Percentiles rank a stretch among this genome's conserved stretches.
phyloP scores from a whole-genome alignment of 148 eudicot species.

The Camellia sinensis region DNA sequence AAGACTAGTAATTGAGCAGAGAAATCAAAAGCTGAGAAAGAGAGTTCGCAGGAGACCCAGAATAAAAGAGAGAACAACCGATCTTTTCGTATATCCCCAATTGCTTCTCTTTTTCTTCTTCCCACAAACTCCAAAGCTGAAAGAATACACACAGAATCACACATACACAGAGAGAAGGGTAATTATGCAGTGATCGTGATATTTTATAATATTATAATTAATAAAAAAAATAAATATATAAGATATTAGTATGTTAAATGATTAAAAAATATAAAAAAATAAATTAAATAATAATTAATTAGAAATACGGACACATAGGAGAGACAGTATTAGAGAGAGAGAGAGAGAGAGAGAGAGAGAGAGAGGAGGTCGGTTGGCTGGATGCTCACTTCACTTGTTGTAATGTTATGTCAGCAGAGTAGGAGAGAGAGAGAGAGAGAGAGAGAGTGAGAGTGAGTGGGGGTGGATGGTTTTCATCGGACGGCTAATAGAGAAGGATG shows the following conservation, averaged over 20 bases:
- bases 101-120: background rate
- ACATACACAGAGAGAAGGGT: background rate
- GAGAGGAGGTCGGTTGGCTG: background rate
- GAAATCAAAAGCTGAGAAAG: background rate
- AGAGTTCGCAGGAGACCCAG: background rate
- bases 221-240: too few species aligned
- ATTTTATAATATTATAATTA: too few species aligned
- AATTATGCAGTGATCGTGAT: too few species aligned
- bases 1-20: background rate
- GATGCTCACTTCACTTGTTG: background rate
- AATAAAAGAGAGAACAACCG: background rate
- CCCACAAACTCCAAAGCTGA: background rate
- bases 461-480: background rate
- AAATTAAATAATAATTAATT: too few species aligned
- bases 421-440: background rate
- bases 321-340: background rate
- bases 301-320: too few species aligned
- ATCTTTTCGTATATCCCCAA: background rate
- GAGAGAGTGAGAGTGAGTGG: background rate
- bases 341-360: background rate
- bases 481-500: slow-evolving; percentile 3
- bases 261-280: too few species aligned
- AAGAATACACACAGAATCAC: background rate
- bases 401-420: background rate
- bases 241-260: too few species aligned